phyloP scores from a whole-genome alignment of 805 yeast species.

The Vanderwaltozyma verrucispora region DNA sequence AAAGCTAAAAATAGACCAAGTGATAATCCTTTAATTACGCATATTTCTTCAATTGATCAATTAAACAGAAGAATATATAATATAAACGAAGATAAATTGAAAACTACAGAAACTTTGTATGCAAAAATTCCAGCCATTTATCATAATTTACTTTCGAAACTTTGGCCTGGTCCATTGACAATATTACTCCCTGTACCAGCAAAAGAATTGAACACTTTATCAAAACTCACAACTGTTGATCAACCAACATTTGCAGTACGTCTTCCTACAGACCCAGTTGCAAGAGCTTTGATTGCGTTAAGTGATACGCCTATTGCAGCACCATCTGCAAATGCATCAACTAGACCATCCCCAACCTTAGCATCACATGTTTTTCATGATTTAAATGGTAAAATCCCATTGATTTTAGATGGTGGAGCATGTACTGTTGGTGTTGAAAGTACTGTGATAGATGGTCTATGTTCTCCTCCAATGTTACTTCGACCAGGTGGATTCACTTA shows the following conservation, averaged over 20 bases:
- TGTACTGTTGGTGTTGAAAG: constrained; percentile 87
- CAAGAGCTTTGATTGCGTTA: constrained; percentile 77
- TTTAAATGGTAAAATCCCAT: constrained; percentile 66
- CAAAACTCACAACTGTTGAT: constrained; percentile 70
- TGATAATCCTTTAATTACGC: constrained; percentile 90
- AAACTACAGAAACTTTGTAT: constrained; percentile 16
- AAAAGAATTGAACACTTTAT: constrained; percentile 38
- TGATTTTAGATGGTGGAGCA: constrained; percentile 83
- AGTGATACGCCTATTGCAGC: constrained; percentile 92
- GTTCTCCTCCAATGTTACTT: constrained; percentile 72
- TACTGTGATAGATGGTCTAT: constrained; percentile 87
- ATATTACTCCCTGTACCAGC: constrained; percentile 59
- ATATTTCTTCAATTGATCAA: constrained; percentile 70
- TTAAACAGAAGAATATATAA: constrained; percentile 50
- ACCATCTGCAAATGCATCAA: constrained; percentile 95
- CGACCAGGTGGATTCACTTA: constrained; percentile 91
- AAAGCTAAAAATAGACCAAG: constrained; percentile 88
- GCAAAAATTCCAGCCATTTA: constrained; percentile 57
- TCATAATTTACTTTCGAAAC: constrained; percentile 46
- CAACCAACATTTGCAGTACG: constrained; percentile 90
- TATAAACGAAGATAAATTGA: constrained; percentile 4
- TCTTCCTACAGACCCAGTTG: constrained; percentile 78
- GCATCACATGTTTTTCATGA: constrained; percentile 84
- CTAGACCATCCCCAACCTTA: constrained; percentile 85
- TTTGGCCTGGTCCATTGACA: constrained; percentile 97